Base-by-base conservation (phyloP, 1,284 basidiomycete species). In the Puccinia horiana region DNA sequence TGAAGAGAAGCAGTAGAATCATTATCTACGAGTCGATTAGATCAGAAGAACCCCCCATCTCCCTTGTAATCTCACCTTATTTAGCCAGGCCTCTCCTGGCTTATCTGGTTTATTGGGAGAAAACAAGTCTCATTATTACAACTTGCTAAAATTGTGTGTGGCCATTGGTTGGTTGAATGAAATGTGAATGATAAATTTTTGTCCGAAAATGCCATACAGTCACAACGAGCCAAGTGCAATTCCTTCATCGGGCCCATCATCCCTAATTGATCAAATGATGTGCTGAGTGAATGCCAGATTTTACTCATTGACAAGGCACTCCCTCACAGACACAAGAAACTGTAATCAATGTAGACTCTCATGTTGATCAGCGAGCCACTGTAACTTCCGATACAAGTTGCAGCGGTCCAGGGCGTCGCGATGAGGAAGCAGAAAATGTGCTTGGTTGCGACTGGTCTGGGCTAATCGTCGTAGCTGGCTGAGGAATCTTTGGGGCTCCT, bases 161-260 rank as follows among this genome's bases (percentile, higher is more conserved):
- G 58, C 29, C 58, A 35, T 61, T 61, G 58, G 29, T 58, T 61
- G 58, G 2, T 56, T 56, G 54, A 56, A 56, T 56, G 54, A 56
- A 56, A 56, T 56, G 26, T 61, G 58, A 61, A 61, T 61, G 58
- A 61, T 29, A 29, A 29, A 35, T 35, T 14, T 35, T 61, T 61
- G 26, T 61, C 58, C 29, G 29, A 61, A 35, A 61, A 44, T 44
- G 8, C 42, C 42, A 16, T 44, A 16, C 42, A 8, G 16, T 44
- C 16, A 44, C n/a, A n/a, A n/a, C n/a, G 16, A 44, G 42, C 16
- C 16, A 16, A 44, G 42, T 44, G 42, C 42, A 8, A 44, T 44
- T 44, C 42, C 42, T 8, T 44, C 6, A 44, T 44, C 8, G 42
- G 6, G 42, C 42, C 42, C 6, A 44, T 44, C n/a, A n/a, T n/a